Percentiles rank a stretch among this genome's conserved stretches.
Evolutionary conservation across 306 rosid species (phyloP).

Genomic region (Leucaena leucocephala): DNA sequence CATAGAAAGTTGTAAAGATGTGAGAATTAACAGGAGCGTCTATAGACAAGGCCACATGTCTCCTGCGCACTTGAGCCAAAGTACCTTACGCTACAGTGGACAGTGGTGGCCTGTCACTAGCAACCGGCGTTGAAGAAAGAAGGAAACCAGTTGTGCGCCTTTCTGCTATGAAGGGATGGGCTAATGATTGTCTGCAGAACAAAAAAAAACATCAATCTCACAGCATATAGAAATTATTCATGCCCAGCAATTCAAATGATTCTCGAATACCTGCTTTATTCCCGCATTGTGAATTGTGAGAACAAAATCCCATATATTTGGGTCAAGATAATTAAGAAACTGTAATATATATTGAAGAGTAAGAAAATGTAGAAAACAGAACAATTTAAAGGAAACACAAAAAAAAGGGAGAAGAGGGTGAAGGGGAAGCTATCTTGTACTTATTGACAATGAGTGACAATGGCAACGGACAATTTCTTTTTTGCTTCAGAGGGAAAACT

Average conservation of each 20-base stretch:
- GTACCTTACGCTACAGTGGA: constrained; percentile 5
- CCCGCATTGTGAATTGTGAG: neutral
- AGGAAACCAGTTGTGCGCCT: neutral
- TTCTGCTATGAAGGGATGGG: constrained; percentile 10
- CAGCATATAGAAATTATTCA: neutral
- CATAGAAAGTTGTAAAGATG: neutral
- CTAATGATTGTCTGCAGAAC: neutral
- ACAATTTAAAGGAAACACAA: neutral
- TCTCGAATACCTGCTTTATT: neutral
- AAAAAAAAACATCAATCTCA: neutral
- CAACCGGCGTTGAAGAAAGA: constrained; percentile 6
- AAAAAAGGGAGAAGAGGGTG: neutral
- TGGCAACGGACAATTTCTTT: neutral
- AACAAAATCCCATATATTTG: neutral
- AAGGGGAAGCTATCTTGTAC: constrained; percentile 4
- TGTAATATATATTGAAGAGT: neutral
- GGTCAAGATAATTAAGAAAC: neutral
- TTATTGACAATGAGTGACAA: constrained; percentile 7
- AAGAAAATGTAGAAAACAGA: neutral
- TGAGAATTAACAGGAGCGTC: constrained; percentile 2
- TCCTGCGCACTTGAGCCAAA: constrained; percentile 8
- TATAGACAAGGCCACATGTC: constrained; percentile 18
- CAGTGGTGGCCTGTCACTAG: constrained; percentile 22
- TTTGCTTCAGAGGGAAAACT: neutral
- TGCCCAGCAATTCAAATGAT: neutral